Evolutionary conservation across 495 filamentous ascomycete genomes (phyloP), one percentile per base, ranked within the genome.

Genomic region (Talaromyces liani): DNA sequence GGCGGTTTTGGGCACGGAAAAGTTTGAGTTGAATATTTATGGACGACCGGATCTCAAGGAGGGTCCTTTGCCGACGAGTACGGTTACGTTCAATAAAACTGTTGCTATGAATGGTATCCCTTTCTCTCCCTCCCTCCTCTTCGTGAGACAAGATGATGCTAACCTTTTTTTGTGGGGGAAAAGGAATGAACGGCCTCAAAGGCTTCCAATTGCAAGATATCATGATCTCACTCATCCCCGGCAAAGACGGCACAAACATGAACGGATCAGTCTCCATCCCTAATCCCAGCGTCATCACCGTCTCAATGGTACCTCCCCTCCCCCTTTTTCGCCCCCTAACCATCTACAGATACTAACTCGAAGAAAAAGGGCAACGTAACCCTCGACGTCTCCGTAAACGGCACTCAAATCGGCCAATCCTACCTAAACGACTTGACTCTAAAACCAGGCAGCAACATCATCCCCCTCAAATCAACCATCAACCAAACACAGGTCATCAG

Each of bases 211-310:
- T 90, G 34, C 74, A 79, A 31, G 71, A 82, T 20, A 76, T 84
- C 66, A 71, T 71, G 49, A 79, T 89, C 60, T 66, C 80, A 54
- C 58, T 78, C 58, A 64, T 66, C 14, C 41, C 69, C 6, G 69
- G 76, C 34, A 47, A 68, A 24, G 74, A 80, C 59, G 79, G 80
- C 58, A 77, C 81, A 58, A 91, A 92, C 74, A 82, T 90, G 77
- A 75, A 80, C 34, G 90, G 84, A 66, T 81, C 75, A 4, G 81
- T 84, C 39, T 76, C 68, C 60, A 89, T 93, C 41, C 89, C 90
- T 63, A 93, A 93, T 69, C 83, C 82, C 5, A 86, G 88, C 3
- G 72, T 85, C 59, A 76, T 91, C 72, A 84, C 83, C 6, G 75
- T 93, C 55, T 71, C 77, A 20, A 79, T 91, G 72, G 87, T 89